These are phyloP conservation scores for Aspergillus taichungensis DNA, from an alignment of 495 filamentous ascomycete species.

Conservation along the genomic window DNA sequence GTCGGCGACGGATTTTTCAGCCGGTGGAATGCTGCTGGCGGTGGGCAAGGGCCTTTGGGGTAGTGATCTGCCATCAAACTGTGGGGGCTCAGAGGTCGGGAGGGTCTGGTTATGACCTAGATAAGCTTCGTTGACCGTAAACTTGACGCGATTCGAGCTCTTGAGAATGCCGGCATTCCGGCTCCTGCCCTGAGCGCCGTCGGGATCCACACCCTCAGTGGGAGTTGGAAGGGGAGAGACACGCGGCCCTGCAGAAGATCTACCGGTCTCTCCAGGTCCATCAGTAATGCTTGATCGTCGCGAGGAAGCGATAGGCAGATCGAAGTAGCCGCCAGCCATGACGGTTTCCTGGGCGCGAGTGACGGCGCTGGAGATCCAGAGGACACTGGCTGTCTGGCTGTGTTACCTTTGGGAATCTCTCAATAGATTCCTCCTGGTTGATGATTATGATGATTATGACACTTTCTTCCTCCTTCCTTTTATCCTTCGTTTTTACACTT, in stretches of 20 bases:
- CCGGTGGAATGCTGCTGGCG: constrained; percentile 36
- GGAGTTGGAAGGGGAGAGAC: constrained; percentile 16
- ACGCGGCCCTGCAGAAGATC: constrained; percentile 20
- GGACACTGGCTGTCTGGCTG: constrained; percentile 2
- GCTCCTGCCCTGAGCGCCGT: constrained; percentile 22
- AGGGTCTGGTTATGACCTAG: constrained; percentile 1
- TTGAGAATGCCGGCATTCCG: constrained; percentile 38
- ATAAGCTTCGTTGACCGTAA: constrained; percentile 21
- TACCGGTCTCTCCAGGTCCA: constrained; percentile 14
- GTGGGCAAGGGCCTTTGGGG: constrained; percentile 30
- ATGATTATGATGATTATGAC: neutral
- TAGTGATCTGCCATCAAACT: constrained; percentile 23
- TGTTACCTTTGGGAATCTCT: constrained; percentile 2
- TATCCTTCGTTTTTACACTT: neutral
- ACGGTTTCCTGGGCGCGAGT: constrained; percentile 9
- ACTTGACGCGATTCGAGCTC: constrained; percentile 32
- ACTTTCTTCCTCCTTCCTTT: neutral
- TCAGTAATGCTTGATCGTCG: constrained; percentile 24
- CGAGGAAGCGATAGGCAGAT: constrained; percentile 25
- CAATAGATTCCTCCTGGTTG: no score
- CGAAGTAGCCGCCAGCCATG: constrained; percentile 37
- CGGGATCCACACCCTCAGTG: constrained; percentile 18
- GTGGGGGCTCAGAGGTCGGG: neutral
- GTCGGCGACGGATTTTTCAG: constrained; percentile 20
- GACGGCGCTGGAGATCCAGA: constrained; percentile 1